phyloP scores from a whole-genome alignment of 2,329 filamentous ascomycete genomes.

The Plectosphaerella cucumerina region DNA sequence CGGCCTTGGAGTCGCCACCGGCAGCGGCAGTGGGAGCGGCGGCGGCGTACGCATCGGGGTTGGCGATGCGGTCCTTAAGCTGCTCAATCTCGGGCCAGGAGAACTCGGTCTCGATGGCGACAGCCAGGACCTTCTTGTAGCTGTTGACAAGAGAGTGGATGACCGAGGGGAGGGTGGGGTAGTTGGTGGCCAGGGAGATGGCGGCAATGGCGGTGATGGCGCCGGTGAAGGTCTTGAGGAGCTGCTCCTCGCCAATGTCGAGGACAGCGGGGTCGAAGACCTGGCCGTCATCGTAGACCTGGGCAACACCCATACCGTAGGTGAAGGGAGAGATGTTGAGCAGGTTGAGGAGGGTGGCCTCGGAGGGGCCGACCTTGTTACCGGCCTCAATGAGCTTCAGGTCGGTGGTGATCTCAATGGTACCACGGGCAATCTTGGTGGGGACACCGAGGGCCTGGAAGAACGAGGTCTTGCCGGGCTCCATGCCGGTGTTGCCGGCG shows the following conservation, averaged over 20 bases:
- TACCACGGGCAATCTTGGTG: conserved; percentile 99
- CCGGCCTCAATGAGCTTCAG: conserved; percentile 95
- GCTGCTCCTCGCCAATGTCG: conserved; percentile 92
- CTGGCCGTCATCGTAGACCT: conserved; percentile 98
- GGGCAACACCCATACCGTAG: conserved; percentile 93
- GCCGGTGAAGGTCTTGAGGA: conserved; percentile 75
- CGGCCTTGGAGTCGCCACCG: conserved; percentile 44
- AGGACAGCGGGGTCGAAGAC: conserved; percentile 80
- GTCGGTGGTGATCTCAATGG: conserved; percentile 98
- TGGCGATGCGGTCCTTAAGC: conserved; percentile 99
- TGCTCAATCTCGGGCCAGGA: conserved; percentile 94
- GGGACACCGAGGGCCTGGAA: conserved; percentile 99
- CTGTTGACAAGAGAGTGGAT: conserved; percentile 94
- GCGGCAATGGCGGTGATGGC: conserved; percentile 84
- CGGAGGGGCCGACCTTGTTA: conserved; percentile 94
- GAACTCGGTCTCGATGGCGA: conserved; percentile 87
- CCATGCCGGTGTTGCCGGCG: conserved; percentile 99
- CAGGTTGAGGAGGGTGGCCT: conserved; percentile 98
- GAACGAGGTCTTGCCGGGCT: conserved; percentile 99
- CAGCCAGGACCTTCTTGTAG: conserved; percentile 94
- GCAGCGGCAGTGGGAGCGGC: conserved; percentile 68
- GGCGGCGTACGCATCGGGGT: conserved; percentile 93
- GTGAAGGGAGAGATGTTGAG: conserved; percentile 99
- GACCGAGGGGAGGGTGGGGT: conserved; percentile 93
- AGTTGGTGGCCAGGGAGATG: conserved; percentile 89